Base-by-base conservation (phyloP, 2,329 filamentous ascomycete genomes). In the Pyrenochaeta sp. region DNA sequence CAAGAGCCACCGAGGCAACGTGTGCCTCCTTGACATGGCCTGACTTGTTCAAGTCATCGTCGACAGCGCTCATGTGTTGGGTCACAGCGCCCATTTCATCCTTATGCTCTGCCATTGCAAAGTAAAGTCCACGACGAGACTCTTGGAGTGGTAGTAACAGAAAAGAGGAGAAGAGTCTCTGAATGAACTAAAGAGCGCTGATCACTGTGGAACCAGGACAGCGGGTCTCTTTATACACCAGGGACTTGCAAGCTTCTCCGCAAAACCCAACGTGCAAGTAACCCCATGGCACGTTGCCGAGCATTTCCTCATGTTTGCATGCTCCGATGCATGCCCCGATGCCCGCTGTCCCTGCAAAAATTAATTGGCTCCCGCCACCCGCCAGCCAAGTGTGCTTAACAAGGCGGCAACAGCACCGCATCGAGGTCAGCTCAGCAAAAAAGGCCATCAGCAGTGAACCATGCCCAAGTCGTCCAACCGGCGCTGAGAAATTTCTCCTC, bases 1-100 rank as follows among this genome's bases (percentile, higher is more conserved):
- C 54, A 15, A 68, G 53, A 35, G 60, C 63, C 7, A 68, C 62
- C 1, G 63, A 66, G 21, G 61, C 65, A 18, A 66, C 62, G 47
- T 55, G 56, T 18, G 55, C 51, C 51, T 67, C 62, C 24, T 59
- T 58, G 31, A 67, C 51, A 37, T 57, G 42, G 7, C 32, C 48
- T 9, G 48, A 45, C 44, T 60, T 61, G 29, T 52, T 35, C 34
- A 58, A 21, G 34, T 57, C 55, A 32, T 65, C 58, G 22, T 65
- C 58, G 17, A 51, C 40, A 19, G 30, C 34, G 35, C 58, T 66
- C 32, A 58, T 8, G n/a, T 58, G 61, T 21, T 63, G 60, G 20
- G 56, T 63, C 8, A 58, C 46, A 38, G 54, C 36, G 34, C 56
- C 52, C 44, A 58, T 49, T 17, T 48, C 42, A 6, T 60, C 53